phyloP scores from a whole-genome alignment of 352 stramenopile species.

The Phytophthora capsici region DNA sequence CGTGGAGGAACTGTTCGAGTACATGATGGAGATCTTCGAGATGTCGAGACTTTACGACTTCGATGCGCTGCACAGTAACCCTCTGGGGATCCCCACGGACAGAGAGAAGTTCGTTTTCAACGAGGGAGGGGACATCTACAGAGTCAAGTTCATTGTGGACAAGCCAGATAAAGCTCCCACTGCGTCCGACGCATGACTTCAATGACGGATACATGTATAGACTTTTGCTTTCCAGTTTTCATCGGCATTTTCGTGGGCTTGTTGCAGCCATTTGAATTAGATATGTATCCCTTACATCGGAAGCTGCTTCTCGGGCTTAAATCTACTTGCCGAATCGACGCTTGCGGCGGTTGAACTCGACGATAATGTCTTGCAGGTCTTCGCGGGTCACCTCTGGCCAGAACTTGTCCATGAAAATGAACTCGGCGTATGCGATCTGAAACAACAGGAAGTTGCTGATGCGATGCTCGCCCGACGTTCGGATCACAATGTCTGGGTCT shows the following conservation, averaged over 20 bases:
- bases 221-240: constrained; percentile 16
- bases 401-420: constrained; percentile 95
- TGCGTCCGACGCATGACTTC: constrained; percentile 16
- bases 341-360: constrained; percentile 87
- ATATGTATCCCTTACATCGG: constrained; percentile 17
- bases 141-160: constrained; percentile 53
- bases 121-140: constrained; percentile 78
- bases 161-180: constrained; percentile 11
- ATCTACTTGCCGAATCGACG: constrained; percentile 90
- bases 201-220: constrained; percentile 12
- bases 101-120: constrained; percentile 71
- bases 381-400: constrained; percentile 94
- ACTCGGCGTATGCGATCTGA: constrained; percentile 95
- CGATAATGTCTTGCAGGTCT: constrained; percentile 79
- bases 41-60: constrained; percentile 48
- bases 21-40: constrained; percentile 86
- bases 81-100: constrained; percentile 75
- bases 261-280: constrained; percentile 20
- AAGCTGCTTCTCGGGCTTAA: constrained; percentile 40
- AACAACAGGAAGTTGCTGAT: constrained; percentile 98
- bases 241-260: constrained; percentile 21
- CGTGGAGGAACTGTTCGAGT: constrained; percentile 81
- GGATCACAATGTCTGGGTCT: constrained; percentile 94
- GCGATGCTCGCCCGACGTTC: constrained; percentile 94
- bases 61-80: constrained; percentile 54